Percentiles rank a stretch among this genome's conserved stretches.
These are phyloP conservation scores for Rhodotorula paludigena DNA, from an alignment of 768 basidiomycete species.

Conservation along the genomic window DNA sequence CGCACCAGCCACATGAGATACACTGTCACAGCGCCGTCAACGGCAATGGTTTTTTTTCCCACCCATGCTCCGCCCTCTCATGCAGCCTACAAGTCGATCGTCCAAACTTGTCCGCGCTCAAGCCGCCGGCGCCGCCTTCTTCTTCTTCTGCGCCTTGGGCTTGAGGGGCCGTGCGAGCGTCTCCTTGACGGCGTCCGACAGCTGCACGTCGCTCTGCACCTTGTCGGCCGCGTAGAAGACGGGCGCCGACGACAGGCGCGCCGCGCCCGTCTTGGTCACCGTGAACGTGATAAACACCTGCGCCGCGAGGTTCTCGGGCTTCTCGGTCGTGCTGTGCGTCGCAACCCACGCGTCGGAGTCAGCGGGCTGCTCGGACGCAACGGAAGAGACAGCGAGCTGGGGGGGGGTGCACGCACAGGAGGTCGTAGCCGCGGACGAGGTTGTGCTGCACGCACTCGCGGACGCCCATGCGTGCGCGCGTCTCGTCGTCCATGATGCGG, in stretches of 20 bases:
- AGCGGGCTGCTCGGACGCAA: background rate
- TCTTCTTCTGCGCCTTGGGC: slow-evolving; percentile 56
- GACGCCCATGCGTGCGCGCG: slow-evolving; percentile 86
- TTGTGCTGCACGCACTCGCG: slow-evolving; percentile 93
- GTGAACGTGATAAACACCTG: slow-evolving; percentile 97
- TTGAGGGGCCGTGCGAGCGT: slow-evolving; percentile 72
- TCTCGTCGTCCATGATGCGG: slow-evolving; percentile 89
- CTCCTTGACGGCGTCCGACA: slow-evolving; percentile 79
- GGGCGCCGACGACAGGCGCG: slow-evolving; percentile 79
- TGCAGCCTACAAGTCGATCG: background rate
- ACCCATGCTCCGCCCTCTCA: background rate
- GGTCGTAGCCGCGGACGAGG: slow-evolving; percentile 89
- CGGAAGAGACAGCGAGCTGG: too few relatives aligned
- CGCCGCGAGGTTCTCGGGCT: slow-evolving; percentile 75
- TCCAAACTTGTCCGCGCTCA: slow-evolving; percentile 51
- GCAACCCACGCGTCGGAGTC: slow-evolving; percentile 52
- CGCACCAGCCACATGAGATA: too few relatives aligned
- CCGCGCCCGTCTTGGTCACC: slow-evolving; percentile 79
- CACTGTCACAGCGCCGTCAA: too few relatives aligned
- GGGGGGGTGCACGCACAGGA: slow-evolving; percentile 63
- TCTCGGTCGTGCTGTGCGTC: slow-evolving; percentile 53
- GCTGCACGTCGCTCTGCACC: slow-evolving; percentile 79
- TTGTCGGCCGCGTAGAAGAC: slow-evolving; percentile 90
- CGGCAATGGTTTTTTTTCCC: too few relatives aligned
- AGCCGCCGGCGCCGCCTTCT: slow-evolving; percentile 62